These are phyloP conservation scores for Hyphopichia pseudoburtonii DNA, from an alignment of 1,139 yeast genomes.

Conservation along the genomic window DNA sequence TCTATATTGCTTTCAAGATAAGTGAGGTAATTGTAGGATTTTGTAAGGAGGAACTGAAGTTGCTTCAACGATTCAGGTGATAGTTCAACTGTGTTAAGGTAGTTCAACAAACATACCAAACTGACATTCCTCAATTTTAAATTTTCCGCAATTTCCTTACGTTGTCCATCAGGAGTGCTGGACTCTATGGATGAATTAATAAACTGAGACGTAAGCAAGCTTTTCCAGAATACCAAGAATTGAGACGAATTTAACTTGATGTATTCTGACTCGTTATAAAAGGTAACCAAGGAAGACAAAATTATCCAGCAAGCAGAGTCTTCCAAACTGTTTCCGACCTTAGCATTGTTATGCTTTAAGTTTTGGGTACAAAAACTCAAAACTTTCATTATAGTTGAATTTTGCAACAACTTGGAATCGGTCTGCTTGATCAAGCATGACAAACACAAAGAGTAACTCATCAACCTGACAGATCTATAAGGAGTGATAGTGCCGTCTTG, in stretches of 20 bases:
- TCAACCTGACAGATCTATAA: slow-evolving; percentile 23
- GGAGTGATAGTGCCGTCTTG: slow-evolving; percentile 25
- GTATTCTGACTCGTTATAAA: slow-evolving; percentile 58
- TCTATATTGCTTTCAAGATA: slow-evolving; percentile 42
- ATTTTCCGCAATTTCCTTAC: slow-evolving; percentile 35
- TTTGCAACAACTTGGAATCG: slow-evolving; percentile 37
- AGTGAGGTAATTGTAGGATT: slow-evolving; percentile 43
- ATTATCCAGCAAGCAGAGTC: slow-evolving; percentile 64
- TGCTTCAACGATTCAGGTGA: slow-evolving; percentile 47
- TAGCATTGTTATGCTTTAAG: slow-evolving; percentile 37
- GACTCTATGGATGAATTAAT: slow-evolving; percentile 30
- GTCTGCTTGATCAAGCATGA: slow-evolving; percentile 41
- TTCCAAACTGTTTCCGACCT: slow-evolving; percentile 19
- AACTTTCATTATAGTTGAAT: slow-evolving; percentile 41
- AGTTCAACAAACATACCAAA: slow-evolving; percentile 43
- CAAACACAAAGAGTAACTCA: slow-evolving; percentile 38
- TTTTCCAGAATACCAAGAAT: slow-evolving; percentile 76
- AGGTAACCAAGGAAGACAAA: slow-evolving; percentile 73
- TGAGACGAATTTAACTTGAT: slow-evolving; percentile 74
- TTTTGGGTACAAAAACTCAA: slow-evolving; percentile 50
- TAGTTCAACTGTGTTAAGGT: slow-evolving; percentile 37
- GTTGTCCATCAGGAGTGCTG: slow-evolving; percentile 22
- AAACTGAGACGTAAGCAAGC: slow-evolving; percentile 60
- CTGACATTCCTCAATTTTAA: slow-evolving; percentile 41
- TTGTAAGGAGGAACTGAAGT: slow-evolving; percentile 42